Percentiles rank a stretch among this genome's conserved stretches.
Evolutionary conservation across 768 basidiomycete species (phyloP).

Genomic region (Boletus reticuloceps): DNA sequence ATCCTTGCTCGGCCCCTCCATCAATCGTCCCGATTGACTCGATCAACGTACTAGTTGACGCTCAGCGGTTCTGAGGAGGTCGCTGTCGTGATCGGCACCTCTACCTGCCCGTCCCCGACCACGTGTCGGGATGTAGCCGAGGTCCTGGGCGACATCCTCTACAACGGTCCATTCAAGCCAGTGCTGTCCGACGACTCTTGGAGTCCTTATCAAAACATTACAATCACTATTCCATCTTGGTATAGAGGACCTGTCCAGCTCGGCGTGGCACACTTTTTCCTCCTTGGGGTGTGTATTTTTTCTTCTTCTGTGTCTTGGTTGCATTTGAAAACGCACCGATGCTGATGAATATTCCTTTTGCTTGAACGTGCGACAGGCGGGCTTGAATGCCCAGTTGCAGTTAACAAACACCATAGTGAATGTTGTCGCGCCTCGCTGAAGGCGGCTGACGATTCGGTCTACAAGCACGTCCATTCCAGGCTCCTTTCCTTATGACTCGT

Average conservation of each 20-base stretch:
- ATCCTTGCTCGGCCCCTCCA: not conserved
- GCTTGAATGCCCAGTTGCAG: no score
- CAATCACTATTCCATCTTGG: not conserved
- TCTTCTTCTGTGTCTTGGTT: no score
- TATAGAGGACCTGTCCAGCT: not conserved
- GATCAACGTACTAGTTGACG: not conserved
- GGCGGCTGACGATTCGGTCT: no score
- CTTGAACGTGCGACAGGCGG: no score
- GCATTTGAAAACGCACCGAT: no score
- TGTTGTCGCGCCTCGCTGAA: no score
- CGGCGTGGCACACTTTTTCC: not conserved
- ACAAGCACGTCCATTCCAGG: no score
- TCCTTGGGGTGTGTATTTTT: not conserved
- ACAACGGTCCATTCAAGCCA: not conserved
- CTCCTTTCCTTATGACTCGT: no score
- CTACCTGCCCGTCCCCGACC: not conserved
- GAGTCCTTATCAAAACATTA: not conserved
- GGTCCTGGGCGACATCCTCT: constrained; percentile 6
- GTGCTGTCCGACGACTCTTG: not conserved
- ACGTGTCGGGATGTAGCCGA: not conserved
- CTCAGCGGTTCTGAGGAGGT: not conserved
- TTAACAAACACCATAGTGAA: no score
- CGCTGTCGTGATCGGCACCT: constrained; percentile 5
- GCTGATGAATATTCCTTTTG: no score
- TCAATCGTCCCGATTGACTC: not conserved